Evolutionary conservation across 2,329 filamentous ascomycete genomes (phyloP).

Genomic region (Mariannaea sp.): DNA sequence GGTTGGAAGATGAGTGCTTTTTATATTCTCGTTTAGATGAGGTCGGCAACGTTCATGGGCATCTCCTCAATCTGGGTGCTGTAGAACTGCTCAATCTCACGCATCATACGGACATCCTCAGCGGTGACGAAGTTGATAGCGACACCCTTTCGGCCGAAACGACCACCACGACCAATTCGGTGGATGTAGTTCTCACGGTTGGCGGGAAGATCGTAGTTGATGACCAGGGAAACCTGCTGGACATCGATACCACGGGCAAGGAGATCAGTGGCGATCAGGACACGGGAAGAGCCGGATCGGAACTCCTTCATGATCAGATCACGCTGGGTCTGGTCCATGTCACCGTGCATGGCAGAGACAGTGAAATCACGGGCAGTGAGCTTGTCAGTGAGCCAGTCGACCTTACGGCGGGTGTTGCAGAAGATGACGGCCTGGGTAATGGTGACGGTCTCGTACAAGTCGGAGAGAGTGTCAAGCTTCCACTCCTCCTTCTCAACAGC

Average conservation of each 20-base stretch:
- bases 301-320: conserved; percentile 99
- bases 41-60: conserved; percentile 90
- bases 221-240: conserved; percentile 98
- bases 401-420: conserved; percentile 99
- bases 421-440: conserved; percentile 99
- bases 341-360: conserved; percentile 99
- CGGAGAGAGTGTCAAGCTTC: conserved; percentile 99
- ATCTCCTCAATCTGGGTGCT: conserved; percentile 99
- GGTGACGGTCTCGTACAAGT: conserved; percentile 98
- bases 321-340: conserved; percentile 98
- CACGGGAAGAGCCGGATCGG: conserved; percentile 97
- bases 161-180: conserved; percentile 98
- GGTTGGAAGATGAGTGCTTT: conserved; percentile 32
- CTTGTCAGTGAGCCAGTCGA: conserved; percentile 99
- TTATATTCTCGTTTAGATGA: conserved; percentile 67
- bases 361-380: conserved; percentile 98
- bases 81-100: conserved; percentile 99
- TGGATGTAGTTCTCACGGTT: conserved; percentile 99
- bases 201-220: conserved; percentile 99
- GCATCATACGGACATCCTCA: conserved; percentile 99
- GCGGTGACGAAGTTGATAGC: conserved; percentile 99
- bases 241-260: conserved; percentile 99
- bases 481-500: conserved; percentile 99
- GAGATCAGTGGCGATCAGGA: conserved; percentile 96
- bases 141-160: conserved; percentile 99